Base-by-base conservation (phyloP, 345 rosid genomes). In the Pseudoturritis turrita region DNA sequence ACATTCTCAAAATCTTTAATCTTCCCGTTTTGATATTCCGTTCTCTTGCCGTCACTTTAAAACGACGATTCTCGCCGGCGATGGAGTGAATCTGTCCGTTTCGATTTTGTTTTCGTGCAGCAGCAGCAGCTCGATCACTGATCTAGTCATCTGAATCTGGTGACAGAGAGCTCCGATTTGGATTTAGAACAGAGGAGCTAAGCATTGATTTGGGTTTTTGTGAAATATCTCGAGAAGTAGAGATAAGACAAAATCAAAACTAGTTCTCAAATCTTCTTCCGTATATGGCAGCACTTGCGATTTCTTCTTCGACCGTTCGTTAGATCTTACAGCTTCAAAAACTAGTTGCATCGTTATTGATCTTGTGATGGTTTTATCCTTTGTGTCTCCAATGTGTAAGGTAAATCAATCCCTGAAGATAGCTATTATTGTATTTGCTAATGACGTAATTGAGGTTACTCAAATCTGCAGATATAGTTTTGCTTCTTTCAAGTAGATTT, bases 221-320 rank as follows among this genome's bases (percentile, higher is more conserved):
- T n/a, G n/a, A n/a, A n/a, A n/a, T n/a, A n/a, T n/a, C n/a, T n/a
- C n/a, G n/a, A n/a, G n/a, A n/a, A n/a, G n/a, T n/a, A n/a, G n/a
- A n/a, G n/a, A n/a, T n/a, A n/a, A n/a, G n/a, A n/a, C n/a, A 18
- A 18, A 44, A 15, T 41, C 35, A 12, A 25, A 63, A 21, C n/a
- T 62, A 51, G 69, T 28, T 61, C 0, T 53, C 10, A 22, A 49
- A 40, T 58, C 17, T 69, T 59, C 35, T 40, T 54, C 41, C 22
- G 18, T 65, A 13, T 93, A 93, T 82, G 98, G 98, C 39, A 96
- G 92, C 75, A 90, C 97, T 51, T 93, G 98, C 86, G 90, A 97
- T 65, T 93, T 93, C 88, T 88, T 93, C 87, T 90, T 90, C 50
- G 98, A 93, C 85, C 97, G 98, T 93, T 68, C 4, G 94, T 65